Conservation (phyloP, 169 alveolate species). For the Plasmodium cynomolgi region DNA sequence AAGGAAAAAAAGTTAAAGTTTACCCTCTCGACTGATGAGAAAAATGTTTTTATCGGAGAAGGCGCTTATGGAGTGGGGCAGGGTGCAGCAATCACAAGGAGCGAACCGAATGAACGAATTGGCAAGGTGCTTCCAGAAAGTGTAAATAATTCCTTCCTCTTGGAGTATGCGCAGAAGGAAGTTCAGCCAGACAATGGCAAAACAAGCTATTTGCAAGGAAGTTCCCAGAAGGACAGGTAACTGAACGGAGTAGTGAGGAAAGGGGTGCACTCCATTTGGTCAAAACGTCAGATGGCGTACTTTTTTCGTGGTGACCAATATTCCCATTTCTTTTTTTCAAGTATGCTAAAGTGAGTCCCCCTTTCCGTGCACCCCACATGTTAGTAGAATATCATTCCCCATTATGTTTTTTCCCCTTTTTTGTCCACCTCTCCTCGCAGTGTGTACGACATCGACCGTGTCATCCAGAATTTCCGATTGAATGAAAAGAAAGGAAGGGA, state of each 20-base stretch:
- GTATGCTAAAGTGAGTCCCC: background rate
- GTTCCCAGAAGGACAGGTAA: conserved; percentile 3
- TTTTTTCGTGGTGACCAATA: background rate
- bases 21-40: background rate
- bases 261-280: background rate
- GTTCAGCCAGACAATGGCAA: background rate
- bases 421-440: background rate
- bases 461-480: conserved; percentile 23
- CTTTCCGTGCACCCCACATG: background rate
- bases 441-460: conserved; percentile 22
- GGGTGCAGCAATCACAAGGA: background rate
- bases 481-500: conserved; percentile 4
- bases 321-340: background rate
- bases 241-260: background rate
- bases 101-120: background rate
- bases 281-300: background rate
- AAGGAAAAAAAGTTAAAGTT: conserved; percentile 4
- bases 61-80: background rate
- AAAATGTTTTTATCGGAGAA: background rate
- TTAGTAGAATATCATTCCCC: background rate
- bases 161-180: conserved; percentile 11
- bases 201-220: background rate
- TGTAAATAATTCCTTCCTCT: conserved; percentile 13
- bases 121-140: conserved; percentile 14
- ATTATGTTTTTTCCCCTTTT: background rate